A percentile compares a stretch with the other conserved stretches of the same genome.
phyloP scores from a whole-genome alignment of 1,284 basidiomycete genomes.

The Dichomitus squalens region DNA sequence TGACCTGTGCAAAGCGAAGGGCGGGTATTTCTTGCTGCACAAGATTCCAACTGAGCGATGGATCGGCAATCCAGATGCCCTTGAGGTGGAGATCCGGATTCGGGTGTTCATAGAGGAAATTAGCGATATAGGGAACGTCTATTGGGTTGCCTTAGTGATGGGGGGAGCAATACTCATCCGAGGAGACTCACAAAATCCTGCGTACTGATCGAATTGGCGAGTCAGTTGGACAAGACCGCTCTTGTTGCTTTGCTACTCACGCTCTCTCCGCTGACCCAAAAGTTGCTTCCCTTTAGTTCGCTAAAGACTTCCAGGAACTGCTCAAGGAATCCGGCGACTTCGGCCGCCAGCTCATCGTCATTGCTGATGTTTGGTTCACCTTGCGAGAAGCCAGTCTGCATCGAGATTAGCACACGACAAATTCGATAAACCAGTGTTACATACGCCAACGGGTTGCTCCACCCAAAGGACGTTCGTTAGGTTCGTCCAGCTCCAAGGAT shows the following conservation, averaged over 20 bases:
- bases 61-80: conserved; percentile 44
- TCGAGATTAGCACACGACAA: neutral
- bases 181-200: conserved; percentile 37
- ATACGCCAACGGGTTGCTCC: conserved; percentile 53
- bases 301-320: conserved; percentile 42
- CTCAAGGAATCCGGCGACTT: conserved; percentile 40
- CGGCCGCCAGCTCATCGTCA: conserved; percentile 40
- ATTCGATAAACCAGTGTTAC: conserved; percentile 11
- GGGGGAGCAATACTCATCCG: neutral
- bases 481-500: conserved; percentile 45
- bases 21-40: conserved; percentile 44
- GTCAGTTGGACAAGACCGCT: neutral
- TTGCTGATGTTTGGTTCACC: conserved; percentile 37
- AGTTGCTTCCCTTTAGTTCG: conserved; percentile 42
- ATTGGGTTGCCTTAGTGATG: neutral
- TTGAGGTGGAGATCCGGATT: conserved; percentile 38
- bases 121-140: conserved; percentile 45
- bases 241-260: conserved; percentile 24
- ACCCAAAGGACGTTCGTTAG: conserved; percentile 48
- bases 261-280: conserved; percentile 41
- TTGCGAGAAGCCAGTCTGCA: conserved; percentile 39
- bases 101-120: conserved; percentile 43
- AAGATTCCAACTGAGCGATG: conserved; percentile 37
- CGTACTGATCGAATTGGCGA: conserved; percentile 36
- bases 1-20: conserved; percentile 38